Percentiles rank a stretch among this genome's conserved stretches.
These are phyloP conservation scores for Paraleonurus japonicus DNA, from an alignment of 257 asterid species.

Conservation along the genomic window DNA sequence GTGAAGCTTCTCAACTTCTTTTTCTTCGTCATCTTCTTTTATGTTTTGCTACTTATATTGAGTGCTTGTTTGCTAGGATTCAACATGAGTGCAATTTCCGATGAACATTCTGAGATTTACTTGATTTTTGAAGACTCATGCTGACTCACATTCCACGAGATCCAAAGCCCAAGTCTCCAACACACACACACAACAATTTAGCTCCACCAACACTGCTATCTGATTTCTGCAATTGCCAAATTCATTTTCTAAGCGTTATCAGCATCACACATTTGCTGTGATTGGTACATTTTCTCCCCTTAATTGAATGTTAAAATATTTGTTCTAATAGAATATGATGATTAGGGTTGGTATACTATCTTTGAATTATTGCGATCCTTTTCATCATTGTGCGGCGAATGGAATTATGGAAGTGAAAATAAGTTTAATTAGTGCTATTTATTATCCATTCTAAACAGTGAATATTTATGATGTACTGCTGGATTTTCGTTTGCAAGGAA, in stretches of 20 bases:
- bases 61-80: too few species aligned
- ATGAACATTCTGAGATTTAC: too few species aligned
- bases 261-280: neutral
- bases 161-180: too few species aligned
- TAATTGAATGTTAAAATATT: neutral
- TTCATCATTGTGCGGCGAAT: neutral
- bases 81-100: too few species aligned
- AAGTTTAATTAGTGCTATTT: neutral
- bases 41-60: too few species aligned
- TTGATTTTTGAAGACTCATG: too few species aligned
- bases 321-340: neutral
- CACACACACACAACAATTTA: too few species aligned
- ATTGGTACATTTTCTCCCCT: conserved; percentile 19
- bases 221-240: neutral
- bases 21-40: conserved; percentile 55
- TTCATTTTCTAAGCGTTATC: neutral
- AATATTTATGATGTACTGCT: neutral
- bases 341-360: neutral
- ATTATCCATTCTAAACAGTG: neutral
- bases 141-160: too few species aligned
- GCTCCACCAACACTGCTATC: neutral
- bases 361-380: neutral
- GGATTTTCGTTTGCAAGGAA: neutral
- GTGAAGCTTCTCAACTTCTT: conserved; percentile 44
- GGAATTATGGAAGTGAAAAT: neutral